These are phyloP conservation scores for Drosera capensis DNA, from an alignment of 148 eudicot genomes.

Conservation along the genomic window DNA sequence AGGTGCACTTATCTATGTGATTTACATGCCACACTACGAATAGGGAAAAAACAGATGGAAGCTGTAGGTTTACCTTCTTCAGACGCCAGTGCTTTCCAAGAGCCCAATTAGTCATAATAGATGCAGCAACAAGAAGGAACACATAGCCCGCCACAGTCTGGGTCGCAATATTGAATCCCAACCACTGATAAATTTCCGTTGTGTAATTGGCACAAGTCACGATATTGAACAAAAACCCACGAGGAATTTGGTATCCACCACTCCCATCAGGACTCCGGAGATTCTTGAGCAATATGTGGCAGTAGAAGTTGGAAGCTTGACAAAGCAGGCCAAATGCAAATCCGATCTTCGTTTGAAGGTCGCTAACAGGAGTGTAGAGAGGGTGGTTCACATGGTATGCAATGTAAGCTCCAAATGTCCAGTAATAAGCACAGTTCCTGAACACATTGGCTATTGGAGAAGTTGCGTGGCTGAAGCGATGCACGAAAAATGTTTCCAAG, in stretches of 20 bases:
- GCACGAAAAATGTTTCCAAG: conserved; percentile 91
- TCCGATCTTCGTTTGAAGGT: conserved; percentile 87
- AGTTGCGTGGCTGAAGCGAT: conserved; percentile 96
- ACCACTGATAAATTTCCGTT: conserved; percentile 94
- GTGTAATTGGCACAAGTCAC: conserved; percentile 98
- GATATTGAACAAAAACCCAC: conserved; percentile 86
- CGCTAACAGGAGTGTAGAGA: conserved; percentile 74
- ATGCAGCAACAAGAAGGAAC: conserved; percentile 70
- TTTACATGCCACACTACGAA: too few relatives aligned
- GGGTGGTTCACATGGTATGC: conserved; percentile 94
- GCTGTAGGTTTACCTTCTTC: conserved; percentile 72
- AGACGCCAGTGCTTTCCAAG: conserved; percentile 91
- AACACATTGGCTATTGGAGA: conserved; percentile 90
- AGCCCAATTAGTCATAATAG: conserved; percentile 96
- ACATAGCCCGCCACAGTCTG: conserved; percentile 87
- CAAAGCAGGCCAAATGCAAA: conserved; percentile 71
- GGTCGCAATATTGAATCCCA: conserved; percentile 96
- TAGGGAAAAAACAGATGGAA: conserved; percentile 8
- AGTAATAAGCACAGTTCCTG: conserved; percentile 81
- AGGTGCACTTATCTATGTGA: too few relatives aligned
- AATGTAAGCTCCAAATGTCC: conserved; percentile 84
- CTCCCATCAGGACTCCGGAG: conserved; percentile 48
- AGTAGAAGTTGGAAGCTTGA: conserved; percentile 77
- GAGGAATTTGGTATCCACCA: conserved; percentile 86
- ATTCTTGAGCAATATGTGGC: conserved; percentile 81